These are phyloP conservation scores for Anethum foeniculum DNA, from an alignment of 140 eudicot species.

Conservation along the genomic window DNA sequence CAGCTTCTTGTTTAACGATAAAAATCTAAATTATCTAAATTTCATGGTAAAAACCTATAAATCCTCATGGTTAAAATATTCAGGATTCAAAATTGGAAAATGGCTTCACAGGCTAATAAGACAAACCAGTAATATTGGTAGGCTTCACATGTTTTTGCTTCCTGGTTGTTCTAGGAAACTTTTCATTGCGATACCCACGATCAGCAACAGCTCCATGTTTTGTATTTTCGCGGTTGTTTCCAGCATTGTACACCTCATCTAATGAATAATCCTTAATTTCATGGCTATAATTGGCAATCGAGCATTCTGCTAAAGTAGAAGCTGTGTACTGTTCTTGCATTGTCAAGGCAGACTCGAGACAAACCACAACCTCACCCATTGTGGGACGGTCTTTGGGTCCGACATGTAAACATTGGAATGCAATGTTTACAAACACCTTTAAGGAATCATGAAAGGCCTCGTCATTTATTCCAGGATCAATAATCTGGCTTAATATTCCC, in stretches of 20 bases:
- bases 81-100: neutral
- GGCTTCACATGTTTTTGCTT: neutral
- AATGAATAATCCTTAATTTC: neutral
- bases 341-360: conserved; percentile 8
- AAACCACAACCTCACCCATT: conserved; percentile 9
- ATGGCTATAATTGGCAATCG: neutral
- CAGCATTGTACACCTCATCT: neutral
- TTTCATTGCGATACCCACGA: conserved; percentile 2
- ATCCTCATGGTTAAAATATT: neutral
- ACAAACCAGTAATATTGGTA: neutral
- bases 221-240: neutral
- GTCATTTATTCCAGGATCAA: neutral
- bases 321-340: neutral
- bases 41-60: neutral
- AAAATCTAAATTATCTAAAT: too few relatives aligned
- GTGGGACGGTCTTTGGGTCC: conserved; percentile 8
- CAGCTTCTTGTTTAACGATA: too few relatives aligned
- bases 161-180: neutral
- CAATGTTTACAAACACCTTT: neutral
- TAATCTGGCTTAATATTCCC: neutral
- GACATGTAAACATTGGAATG: neutral
- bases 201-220: neutral
- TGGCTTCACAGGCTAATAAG: neutral
- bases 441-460: neutral
- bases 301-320: neutral